phyloP scores from a whole-genome alignment of 2,329 filamentous ascomycete genomes.

The Aspergillus hortae region DNA sequence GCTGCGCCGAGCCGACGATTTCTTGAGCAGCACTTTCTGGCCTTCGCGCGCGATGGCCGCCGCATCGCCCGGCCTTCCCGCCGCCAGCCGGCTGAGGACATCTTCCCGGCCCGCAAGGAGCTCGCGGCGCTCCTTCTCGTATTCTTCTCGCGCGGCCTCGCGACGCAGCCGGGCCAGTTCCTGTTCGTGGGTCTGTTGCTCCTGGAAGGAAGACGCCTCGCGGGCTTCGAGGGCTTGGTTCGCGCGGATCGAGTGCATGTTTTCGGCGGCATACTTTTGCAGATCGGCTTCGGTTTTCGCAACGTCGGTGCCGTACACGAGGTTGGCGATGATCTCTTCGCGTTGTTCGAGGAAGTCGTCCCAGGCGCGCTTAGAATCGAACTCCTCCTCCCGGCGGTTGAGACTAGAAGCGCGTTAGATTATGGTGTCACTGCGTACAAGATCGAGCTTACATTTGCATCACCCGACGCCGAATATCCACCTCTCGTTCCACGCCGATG shows the following conservation, averaged over 20 bases:
- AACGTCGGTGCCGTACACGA: conserved; percentile 69
- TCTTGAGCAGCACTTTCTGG: conserved; percentile 65
- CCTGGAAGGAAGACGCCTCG: conserved; percentile 46
- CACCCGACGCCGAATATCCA: conserved; percentile 82
- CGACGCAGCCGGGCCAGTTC: conserved; percentile 64
- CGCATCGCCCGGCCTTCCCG: conserved; percentile 58
- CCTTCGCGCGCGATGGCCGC: conserved; percentile 52
- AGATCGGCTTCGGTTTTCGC: conserved; percentile 60
- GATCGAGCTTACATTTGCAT: conserved; percentile 49
- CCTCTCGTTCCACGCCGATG: conserved; percentile 82
- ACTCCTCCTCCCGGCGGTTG: conserved; percentile 87
- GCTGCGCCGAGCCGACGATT: conserved; percentile 60
- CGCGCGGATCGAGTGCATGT: conserved; percentile 56
- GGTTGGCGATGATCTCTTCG: conserved; percentile 83
- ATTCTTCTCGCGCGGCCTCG: conserved; percentile 61
- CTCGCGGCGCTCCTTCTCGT: conserved; percentile 66
- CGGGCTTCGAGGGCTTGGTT: conserved; percentile 48
- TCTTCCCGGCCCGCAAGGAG: conserved; percentile 63
- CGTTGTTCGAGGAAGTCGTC: conserved; percentile 95
- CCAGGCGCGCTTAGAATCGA: conserved; percentile 75
- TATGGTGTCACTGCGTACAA: too few relatives aligned
- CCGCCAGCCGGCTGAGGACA: conserved; percentile 66
- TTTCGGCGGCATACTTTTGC: conserved; percentile 68
- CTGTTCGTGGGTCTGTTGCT: conserved; percentile 55
- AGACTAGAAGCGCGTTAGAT: conserved; percentile 55